Percentiles rank a stretch among this genome's conserved stretches.
Evolutionary conservation across 176 grass and related monocot species (phyloP).

Genomic region (Musa acuminata): DNA sequence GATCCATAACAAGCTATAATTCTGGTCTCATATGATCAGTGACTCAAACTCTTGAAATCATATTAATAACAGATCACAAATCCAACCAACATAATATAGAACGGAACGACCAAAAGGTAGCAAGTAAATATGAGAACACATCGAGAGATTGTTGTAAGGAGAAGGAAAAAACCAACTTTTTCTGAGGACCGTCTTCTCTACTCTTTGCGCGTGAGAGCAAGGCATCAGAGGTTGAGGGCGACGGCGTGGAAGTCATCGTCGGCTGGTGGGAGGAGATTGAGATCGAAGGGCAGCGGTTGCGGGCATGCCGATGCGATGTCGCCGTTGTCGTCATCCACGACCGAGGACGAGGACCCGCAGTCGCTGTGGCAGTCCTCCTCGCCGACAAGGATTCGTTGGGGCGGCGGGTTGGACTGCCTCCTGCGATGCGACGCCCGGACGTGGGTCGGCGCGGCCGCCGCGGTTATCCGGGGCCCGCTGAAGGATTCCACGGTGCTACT

Average conservation of each 20-base stretch:
- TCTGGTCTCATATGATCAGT: background rate
- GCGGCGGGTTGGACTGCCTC: constrained; percentile 18
- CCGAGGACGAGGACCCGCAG: constrained; percentile 38
- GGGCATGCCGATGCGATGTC: background rate
- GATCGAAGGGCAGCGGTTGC: constrained; percentile 43
- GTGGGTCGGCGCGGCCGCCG: background rate
- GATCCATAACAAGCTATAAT: background rate
- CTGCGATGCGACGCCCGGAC: background rate
- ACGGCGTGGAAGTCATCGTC: constrained; percentile 14
- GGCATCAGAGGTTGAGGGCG: background rate
- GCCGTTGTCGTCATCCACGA: constrained; percentile 10
- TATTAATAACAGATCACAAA: constrained; percentile 3
- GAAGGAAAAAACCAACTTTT: background rate
- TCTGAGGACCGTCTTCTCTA: background rate
- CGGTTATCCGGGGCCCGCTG: constrained; percentile 15
- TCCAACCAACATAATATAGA: constrained; percentile 5
- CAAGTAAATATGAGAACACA: background rate
- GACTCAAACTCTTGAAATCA: background rate
- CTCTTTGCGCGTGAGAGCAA: background rate
- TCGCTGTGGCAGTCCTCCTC: constrained; percentile 43
- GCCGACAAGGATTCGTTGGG: background rate
- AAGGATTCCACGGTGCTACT: constrained; percentile 83
- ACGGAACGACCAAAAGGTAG: background rate
- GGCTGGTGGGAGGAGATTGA: constrained; percentile 56
- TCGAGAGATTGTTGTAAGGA: background rate